Evolutionary conservation across 2,329 filamentous ascomycete species (phyloP).

Genomic region (Alternaria novae-zelandiae): DNA sequence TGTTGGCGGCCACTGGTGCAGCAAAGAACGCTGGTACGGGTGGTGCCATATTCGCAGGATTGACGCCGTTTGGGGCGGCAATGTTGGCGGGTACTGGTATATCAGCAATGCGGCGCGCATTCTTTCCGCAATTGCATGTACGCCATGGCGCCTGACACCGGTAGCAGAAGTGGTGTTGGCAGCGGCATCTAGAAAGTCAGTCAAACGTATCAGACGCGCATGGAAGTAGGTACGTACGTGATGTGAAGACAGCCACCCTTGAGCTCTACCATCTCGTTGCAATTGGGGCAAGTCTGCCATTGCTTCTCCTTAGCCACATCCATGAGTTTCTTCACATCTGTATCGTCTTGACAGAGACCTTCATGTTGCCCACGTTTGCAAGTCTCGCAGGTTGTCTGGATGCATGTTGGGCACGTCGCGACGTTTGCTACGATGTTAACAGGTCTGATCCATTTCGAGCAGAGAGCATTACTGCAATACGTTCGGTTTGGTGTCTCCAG

Average conservation of each 20-base stretch:
- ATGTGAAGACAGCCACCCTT: not conserved
- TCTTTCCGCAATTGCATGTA: no score
- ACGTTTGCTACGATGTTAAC: not conserved
- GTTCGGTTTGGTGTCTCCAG: not conserved
- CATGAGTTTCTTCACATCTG: not conserved
- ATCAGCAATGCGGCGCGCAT: no score
- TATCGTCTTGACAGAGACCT: not conserved
- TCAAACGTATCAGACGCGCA: no score
- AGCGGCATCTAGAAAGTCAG: not conserved
- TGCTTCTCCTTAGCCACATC: not conserved
- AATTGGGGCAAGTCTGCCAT: not conserved
- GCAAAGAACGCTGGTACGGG: rapidly evolving
- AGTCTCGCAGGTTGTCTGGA: not conserved
- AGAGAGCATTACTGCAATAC: not conserved
- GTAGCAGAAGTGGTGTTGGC: not conserved
- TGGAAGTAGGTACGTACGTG: no score
- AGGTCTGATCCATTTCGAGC: not conserved
- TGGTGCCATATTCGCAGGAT: not conserved
- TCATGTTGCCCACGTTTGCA: not conserved
- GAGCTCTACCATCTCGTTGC: not conserved
- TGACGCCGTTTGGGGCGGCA: not conserved
- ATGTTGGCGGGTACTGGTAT: not conserved
- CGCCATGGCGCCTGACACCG: not conserved
- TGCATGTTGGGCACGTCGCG: not conserved
- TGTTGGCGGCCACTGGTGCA: not conserved